These are phyloP conservation scores for Elongisporangium senticosum DNA, from an alignment of 352 stramenopile genomes.

Conservation along the genomic window DNA sequence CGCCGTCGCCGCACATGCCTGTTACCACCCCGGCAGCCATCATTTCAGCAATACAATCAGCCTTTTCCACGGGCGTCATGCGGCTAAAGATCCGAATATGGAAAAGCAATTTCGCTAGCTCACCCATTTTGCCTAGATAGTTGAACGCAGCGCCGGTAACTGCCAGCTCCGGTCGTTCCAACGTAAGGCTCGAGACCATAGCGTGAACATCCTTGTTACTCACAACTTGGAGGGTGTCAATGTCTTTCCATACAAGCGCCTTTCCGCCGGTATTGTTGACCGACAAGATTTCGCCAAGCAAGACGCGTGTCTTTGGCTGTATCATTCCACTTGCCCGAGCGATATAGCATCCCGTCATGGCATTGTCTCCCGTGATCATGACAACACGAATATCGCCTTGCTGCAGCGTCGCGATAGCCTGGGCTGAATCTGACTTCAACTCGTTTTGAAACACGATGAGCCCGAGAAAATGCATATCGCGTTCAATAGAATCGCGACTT, in stretches of 20 bases:
- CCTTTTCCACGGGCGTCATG: slow-evolving; percentile 40
- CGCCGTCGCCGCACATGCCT: slow-evolving; percentile 52
- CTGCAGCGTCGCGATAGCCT: slow-evolving; percentile 58
- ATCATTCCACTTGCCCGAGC: slow-evolving; percentile 39
- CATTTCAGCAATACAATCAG: slow-evolving; percentile 29
- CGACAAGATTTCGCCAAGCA: slow-evolving; percentile 33
- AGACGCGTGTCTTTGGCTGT: slow-evolving; percentile 15
- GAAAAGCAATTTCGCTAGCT: slow-evolving; percentile 33
- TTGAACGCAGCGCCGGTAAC: slow-evolving; percentile 34
- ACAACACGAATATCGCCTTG: slow-evolving; percentile 52
- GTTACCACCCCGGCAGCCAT: slow-evolving; percentile 37
- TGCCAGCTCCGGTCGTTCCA: slow-evolving; percentile 27
- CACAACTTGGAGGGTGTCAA: slow-evolving; percentile 34
- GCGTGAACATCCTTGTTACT: slow-evolving; percentile 23
- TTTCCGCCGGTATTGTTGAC: slow-evolving; percentile 15
- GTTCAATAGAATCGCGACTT: no score
- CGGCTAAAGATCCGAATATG: slow-evolving; percentile 45
- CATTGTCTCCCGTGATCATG: slow-evolving; percentile 84
- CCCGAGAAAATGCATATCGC: slow-evolving; percentile 27
- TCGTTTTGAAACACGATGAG: slow-evolving; percentile 83
- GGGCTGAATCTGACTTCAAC: slow-evolving; percentile 58
- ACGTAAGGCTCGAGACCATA: slow-evolving; percentile 12
- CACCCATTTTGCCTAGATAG: slow-evolving; percentile 15
- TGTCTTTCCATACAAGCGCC: slow-evolving; percentile 38
- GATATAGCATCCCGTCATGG: slow-evolving; percentile 47